These are phyloP conservation scores for Tephrocybe sp. DNA, from an alignment of 768 basidiomycete species.

Conservation along the genomic window DNA sequence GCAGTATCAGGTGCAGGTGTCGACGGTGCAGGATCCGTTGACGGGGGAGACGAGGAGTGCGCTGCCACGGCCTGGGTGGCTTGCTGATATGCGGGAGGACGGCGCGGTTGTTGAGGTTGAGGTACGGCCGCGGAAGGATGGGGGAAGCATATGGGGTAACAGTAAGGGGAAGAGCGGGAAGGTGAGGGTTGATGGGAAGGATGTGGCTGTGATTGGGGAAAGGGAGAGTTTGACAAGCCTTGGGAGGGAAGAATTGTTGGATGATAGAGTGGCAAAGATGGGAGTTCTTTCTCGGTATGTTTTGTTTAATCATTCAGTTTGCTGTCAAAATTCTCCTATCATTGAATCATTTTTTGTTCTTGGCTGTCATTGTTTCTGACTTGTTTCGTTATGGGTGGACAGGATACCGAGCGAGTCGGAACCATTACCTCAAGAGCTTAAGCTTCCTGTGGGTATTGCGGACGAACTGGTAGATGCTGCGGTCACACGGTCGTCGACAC, in stretches of 20 bases:
- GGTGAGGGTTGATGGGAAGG: conserved; percentile 43
- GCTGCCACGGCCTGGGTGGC: conserved; percentile 72
- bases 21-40: conserved; percentile 79
- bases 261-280: conserved; percentile 68
- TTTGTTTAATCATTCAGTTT: conserved; percentile 11
- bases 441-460: conserved; percentile 59
- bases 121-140: conserved; percentile 49
- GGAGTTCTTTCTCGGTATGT: conserved; percentile 67
- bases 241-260: conserved; percentile 76
- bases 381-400: not conserved
- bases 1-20: conserved; percentile 71
- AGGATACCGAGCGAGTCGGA: conserved; percentile 61
- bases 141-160: conserved; percentile 29
- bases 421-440: conserved; percentile 59
- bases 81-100: conserved; percentile 58
- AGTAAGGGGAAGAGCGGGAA: conserved; percentile 28
- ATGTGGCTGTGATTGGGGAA: conserved; percentile 67
- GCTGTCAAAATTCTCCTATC: not conserved
- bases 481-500: conserved; percentile 15
- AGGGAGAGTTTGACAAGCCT: conserved; percentile 74
- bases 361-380: conserved; percentile 4
- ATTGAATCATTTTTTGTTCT: conserved; percentile 3
- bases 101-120: conserved; percentile 52
- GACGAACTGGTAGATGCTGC: conserved; percentile 54
- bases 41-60: conserved; percentile 65